phyloP scores from a whole-genome alignment of 768 basidiomycete genomes.

The Tylopilus intermedius region DNA sequence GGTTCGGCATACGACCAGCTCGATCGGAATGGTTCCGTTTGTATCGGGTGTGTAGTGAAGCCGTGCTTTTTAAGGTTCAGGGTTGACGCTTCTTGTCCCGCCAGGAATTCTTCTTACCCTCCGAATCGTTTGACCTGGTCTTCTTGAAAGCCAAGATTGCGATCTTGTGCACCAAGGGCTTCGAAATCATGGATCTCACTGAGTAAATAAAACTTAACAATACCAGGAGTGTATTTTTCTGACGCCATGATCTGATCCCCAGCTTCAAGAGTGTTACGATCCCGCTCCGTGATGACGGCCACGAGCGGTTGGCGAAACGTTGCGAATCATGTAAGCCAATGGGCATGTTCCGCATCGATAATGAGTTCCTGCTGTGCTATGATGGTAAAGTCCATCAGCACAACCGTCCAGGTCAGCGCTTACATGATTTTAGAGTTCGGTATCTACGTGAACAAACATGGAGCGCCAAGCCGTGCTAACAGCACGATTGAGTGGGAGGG shows the following conservation, averaged over 20 bases:
- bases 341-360: constrained; percentile 87
- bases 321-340: constrained; percentile 78
- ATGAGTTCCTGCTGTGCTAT: constrained; percentile 87
- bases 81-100: background rate
- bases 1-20: constrained; percentile 71
- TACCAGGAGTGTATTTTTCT: background rate
- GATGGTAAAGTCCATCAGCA: constrained; percentile 51
- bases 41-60: constrained; percentile 53
- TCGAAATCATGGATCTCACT: constrained; percentile 94
- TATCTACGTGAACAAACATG: constrained; percentile 86
- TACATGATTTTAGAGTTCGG: constrained; percentile 64
- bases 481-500: constrained; percentile 94
- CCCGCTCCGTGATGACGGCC: constrained; percentile 71
- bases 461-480: constrained; percentile 69
- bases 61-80: background rate
- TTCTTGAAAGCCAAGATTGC: constrained; percentile 94
- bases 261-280: constrained; percentile 89
- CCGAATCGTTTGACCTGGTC: constrained; percentile 84
- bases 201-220: constrained; percentile 53
- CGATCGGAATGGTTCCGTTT: constrained; percentile 93
- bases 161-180: constrained; percentile 88
- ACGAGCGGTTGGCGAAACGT: constrained; percentile 69
- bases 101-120: constrained; percentile 89
- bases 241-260: background rate
- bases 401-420: background rate